Evolutionary conservation across 768 basidiomycete genomes (phyloP).

Genomic region (Gymnopilus junonius): DNA sequence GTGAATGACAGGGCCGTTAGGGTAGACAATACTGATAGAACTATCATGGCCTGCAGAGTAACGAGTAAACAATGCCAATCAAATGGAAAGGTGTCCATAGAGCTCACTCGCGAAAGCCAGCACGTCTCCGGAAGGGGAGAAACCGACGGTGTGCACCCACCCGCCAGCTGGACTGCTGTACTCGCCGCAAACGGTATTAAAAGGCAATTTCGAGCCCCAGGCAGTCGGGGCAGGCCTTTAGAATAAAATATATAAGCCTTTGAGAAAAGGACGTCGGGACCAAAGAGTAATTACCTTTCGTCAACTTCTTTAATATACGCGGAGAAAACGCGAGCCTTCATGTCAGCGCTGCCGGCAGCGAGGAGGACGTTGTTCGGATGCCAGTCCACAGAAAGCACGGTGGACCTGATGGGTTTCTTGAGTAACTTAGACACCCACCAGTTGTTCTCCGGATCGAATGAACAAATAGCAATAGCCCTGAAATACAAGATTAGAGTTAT

Average conservation of each 20-base stretch:
- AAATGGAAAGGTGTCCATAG: neutral
- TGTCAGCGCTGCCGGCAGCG: slow-evolving; percentile 96
- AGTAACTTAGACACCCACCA: slow-evolving; percentile 99
- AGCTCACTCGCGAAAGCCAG: slow-evolving; percentile 90
- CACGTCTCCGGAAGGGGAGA: slow-evolving; percentile 95
- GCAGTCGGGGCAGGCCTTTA: slow-evolving; percentile 82
- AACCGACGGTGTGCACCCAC: slow-evolving; percentile 96
- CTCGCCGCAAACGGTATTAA: slow-evolving; percentile 97
- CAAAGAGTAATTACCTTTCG: slow-evolving; percentile 60
- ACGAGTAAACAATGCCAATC: neutral
- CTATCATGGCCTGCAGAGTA: slow-evolving; percentile 88
- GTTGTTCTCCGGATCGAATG: slow-evolving; percentile 96
- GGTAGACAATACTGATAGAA: slow-evolving; percentile 90
- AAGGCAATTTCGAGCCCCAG: slow-evolving; percentile 98
- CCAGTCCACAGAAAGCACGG: slow-evolving; percentile 95
- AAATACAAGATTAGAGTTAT: neutral
- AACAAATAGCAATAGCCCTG: slow-evolving; percentile 94
- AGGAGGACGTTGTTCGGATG: slow-evolving; percentile 98
- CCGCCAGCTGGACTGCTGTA: slow-evolving; percentile 89
- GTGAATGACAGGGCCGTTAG: slow-evolving; percentile 72
- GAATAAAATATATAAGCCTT: slow-evolving; percentile 10
- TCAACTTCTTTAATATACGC: slow-evolving; percentile 99
- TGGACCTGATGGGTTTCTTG: slow-evolving; percentile 97
- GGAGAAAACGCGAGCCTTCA: slow-evolving; percentile 97
- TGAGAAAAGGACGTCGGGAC: neutral